Base-by-base conservation (phyloP, 2,329 filamentous ascomycete species). In the Neurospora sp. region DNA sequence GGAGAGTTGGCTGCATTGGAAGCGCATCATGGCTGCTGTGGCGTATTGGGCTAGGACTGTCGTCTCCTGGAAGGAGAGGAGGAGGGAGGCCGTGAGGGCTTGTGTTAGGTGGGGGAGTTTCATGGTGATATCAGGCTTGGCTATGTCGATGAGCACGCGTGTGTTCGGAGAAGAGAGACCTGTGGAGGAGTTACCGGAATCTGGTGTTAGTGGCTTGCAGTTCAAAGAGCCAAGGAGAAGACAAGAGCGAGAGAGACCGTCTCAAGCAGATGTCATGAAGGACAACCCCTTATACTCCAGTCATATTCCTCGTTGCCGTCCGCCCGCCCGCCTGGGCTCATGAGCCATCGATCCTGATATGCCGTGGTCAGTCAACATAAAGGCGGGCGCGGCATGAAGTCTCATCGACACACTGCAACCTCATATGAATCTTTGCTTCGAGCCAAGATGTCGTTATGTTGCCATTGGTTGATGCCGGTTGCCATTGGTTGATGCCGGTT, bases 21-120 rank as follows among this genome's bases (percentile, higher is more conserved):
- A 76, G 5, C 75, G 72, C 70, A 76, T 69, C 75, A 76, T 76
- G 43, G 69, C 69, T n/a, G 69, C 71, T 43, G 70, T 68, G 15
- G 72, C 72, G 15, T 58, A 70, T 62, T 73, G 72, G 33, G 73
- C 72, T 28, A 28, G 19, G 1, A 70, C 66, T 2, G 69, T 72
- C 3, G 69, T 72, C 3, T 73, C 66, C 5, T 36, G 33, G 33
- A 36, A 36, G 5, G 28, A 43, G 28, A 69, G 71, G 39, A 72
- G 70, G 28, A 72, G 70, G 67, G 70, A 58, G 69, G 71, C 70
- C 39, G 40, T 66, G 33, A 66, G 62, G 66, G 69, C 28, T 1
- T 4, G 28, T 28, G 28, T 67, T 6, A 70, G n/a, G 39, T 67
- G 13, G 10, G 66, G 46, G 40, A 40, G 33, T 62, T 70, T 72